Evolutionary conservation across 1,139 yeast species (phyloP).

Genomic region (Pneumocystis jirovecii): DNA sequence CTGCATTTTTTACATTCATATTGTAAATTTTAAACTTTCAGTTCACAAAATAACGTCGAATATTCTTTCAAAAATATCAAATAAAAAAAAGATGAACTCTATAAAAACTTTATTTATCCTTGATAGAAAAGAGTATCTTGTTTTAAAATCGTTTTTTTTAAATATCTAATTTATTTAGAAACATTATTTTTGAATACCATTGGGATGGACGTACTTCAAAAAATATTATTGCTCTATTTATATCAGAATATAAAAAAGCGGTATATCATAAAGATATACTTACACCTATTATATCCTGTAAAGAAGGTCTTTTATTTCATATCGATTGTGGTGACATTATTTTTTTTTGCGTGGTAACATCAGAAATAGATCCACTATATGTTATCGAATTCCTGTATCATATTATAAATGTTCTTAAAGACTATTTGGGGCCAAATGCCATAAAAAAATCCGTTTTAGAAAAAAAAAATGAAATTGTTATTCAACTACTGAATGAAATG

Average conservation of each 20-base stretch:
- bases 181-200: background rate
- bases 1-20: background rate
- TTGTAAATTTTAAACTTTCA: background rate
- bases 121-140: background rate
- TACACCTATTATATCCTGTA: background rate
- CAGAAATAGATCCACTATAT: background rate
- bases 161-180: background rate
- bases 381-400: background rate
- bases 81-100: background rate
- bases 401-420: background rate
- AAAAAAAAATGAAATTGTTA: constrained; percentile 49
- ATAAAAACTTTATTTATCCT: background rate
- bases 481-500: constrained; percentile 50
- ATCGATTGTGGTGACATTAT: background rate
- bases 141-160: background rate
- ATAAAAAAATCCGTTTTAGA: constrained; percentile 44
- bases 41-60: background rate
- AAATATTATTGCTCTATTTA: background rate
- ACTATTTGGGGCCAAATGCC: constrained; percentile 43
- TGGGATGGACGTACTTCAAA: background rate
- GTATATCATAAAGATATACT: background rate
- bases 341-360: background rate
- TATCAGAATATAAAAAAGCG: background rate
- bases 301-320: background rate
- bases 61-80: background rate